Percentiles rank a stretch among this genome's conserved stretches.
These are phyloP conservation scores for Boletus pseudopeckii DNA, from an alignment of 768 basidiomycete genomes.

Conservation along the genomic window DNA sequence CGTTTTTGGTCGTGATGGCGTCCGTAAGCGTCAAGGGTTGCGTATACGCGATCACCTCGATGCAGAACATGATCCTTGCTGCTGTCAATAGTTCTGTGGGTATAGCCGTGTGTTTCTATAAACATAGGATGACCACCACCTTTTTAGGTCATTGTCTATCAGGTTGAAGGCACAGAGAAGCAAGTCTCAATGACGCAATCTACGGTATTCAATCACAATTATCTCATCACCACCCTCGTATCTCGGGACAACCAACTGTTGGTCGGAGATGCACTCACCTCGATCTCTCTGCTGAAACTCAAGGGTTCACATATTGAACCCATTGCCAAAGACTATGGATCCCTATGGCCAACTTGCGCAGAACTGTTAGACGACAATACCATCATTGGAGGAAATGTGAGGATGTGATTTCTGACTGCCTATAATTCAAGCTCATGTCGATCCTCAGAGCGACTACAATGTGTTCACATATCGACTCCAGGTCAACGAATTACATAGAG, in stretches of 20 bases:
- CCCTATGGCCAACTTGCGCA: conserved; percentile 69
- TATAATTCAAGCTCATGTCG: conserved; percentile 6
- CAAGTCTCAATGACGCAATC: conserved; percentile 36
- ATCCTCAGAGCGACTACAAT: conserved; percentile 60
- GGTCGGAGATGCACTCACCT: conserved; percentile 79
- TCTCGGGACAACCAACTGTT: conserved; percentile 53
- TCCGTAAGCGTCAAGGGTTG: conserved; percentile 55
- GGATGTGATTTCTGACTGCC: conserved; percentile 22
- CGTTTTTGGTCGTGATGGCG: conserved; percentile 35
- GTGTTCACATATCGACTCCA: conserved; percentile 59
- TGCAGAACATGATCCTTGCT: conserved; percentile 54
- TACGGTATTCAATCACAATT: conserved; percentile 77
- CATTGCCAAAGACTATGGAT: conserved; percentile 70
- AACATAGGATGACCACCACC: not conserved
- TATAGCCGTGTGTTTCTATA: not conserved
- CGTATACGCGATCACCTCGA: conserved; percentile 58
- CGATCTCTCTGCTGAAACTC: conserved; percentile 66
- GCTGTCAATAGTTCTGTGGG: conserved; percentile 77
- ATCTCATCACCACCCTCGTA: conserved; percentile 67
- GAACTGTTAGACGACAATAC: conserved; percentile 52
- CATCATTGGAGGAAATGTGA: conserved; percentile 75
- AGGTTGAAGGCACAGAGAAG: conserved; percentile 36
- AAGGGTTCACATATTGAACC: conserved; percentile 42
- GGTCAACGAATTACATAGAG: conserved; percentile 37
- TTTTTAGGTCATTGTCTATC: conserved; percentile 46